A percentile compares a stretch with the other conserved stretches of the same genome.
Evolutionary conservation across 805 yeast genomes (phyloP).

Genomic region (Torulaspora franciscae): DNA sequence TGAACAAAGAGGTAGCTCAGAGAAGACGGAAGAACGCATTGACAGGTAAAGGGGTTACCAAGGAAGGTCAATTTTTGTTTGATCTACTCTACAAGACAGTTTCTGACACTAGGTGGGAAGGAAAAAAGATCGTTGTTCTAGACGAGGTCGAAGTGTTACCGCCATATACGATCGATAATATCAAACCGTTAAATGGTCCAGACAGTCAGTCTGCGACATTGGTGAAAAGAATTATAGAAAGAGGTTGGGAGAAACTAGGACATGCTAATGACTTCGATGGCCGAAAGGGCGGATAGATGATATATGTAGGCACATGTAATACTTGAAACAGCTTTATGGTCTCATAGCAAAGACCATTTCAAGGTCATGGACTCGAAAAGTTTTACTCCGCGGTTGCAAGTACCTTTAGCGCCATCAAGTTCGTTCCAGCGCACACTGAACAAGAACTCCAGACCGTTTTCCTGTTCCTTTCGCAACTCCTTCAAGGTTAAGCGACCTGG

Average conservation of each 20-base stretch:
- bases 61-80: constrained; percentile 44
- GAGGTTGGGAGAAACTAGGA: constrained; percentile 44
- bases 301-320: neutral
- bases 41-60: constrained; percentile 37
- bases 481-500: constrained; percentile 9
- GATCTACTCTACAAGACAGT: constrained; percentile 42
- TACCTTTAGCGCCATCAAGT: constrained; percentile 67
- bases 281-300: constrained; percentile 49
- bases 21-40: constrained; percentile 24
- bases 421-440: constrained; percentile 41
- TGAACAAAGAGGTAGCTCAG: constrained; percentile 25
- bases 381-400: constrained; percentile 47
- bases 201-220: constrained; percentile 36
- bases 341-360: constrained; percentile 20
- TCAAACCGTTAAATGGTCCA: constrained; percentile 19
- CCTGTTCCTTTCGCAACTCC: constrained; percentile 18
- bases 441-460: constrained; percentile 13
- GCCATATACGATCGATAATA: constrained; percentile 39
- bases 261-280: constrained; percentile 23
- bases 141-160: constrained; percentile 44
- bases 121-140: constrained; percentile 41
- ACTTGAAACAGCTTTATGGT: neutral
- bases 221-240: constrained; percentile 47
- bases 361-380: constrained; percentile 49
- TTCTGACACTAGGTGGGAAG: constrained; percentile 44